These are phyloP conservation scores for Fulvia fulva DNA, from an alignment of 2,329 filamentous ascomycete genomes.

Conservation along the genomic window DNA sequence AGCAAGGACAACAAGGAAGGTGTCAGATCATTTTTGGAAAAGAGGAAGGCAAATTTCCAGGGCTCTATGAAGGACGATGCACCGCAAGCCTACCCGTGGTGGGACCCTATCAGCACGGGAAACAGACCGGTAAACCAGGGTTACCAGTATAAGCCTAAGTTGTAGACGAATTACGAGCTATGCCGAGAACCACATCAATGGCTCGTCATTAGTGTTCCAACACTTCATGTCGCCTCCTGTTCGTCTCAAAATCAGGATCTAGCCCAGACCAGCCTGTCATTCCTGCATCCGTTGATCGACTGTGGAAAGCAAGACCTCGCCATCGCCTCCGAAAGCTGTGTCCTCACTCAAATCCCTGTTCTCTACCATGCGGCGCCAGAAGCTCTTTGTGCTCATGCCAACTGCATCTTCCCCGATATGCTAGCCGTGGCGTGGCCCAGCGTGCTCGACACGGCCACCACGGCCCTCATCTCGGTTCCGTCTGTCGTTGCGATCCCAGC, in stretches of 20 bases:
- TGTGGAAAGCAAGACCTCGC: conserved; percentile 84
- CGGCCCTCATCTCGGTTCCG: conserved; percentile 26
- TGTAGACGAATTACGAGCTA: conserved; percentile 14
- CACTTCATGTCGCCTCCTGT: not conserved
- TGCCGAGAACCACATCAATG: no score
- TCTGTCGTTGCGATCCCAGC: no score
- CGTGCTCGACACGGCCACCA: conserved; percentile 37
- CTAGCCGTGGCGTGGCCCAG: conserved; percentile 77
- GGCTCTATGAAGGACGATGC: conserved; percentile 58
- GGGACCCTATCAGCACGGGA: conserved; percentile 53
- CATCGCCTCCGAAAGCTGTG: conserved; percentile 71
- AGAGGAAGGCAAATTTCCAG: conserved; percentile 59
- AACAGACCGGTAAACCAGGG: conserved; percentile 36
- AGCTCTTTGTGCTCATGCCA: conserved; percentile 77
- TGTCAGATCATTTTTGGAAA: conserved; percentile 65
- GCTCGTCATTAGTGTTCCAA: not conserved
- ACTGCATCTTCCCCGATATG: conserved; percentile 80
- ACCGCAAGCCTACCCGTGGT: conserved; percentile 64
- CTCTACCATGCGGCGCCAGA: conserved; percentile 80
- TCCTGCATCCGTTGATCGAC: conserved; percentile 85
- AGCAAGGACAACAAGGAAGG: conserved; percentile 64
- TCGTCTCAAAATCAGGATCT: no score
- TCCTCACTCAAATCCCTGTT: conserved; percentile 97
- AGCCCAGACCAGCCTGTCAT: conserved; percentile 76
- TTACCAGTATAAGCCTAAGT: conserved; percentile 26